Base-by-base conservation (phyloP, 2,329 filamentous ascomycete genomes). In the Aspergillus niger region DNA sequence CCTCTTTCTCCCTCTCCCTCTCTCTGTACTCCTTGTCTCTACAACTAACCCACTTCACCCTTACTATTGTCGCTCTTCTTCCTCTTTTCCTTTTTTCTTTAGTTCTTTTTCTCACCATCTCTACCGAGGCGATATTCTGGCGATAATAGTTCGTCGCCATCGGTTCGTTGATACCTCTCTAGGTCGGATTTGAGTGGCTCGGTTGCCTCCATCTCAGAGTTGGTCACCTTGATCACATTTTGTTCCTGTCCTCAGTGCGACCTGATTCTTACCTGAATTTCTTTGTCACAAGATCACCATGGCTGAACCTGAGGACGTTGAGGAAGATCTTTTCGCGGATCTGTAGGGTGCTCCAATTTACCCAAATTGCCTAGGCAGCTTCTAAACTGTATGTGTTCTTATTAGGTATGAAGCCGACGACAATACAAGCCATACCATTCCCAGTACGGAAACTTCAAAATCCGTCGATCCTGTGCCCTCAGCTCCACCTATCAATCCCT, bases 281-380 rank as follows among this genome's bases (percentile, higher is more conserved):
- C 38, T 41, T 51, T 51, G 28, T 50, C 54, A 5, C 39, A 49
- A 39, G 50, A 38, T 61, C 76, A 83, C 53, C 70, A 95, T 94
- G 91, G 87, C 91, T 51, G 91, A 95, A 72, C 82, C 85, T 56
- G 91, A 93, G 72, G 91, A 91, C 68, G 88, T 92, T 68, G 92
- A 97, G 69, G 93, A 97, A 73, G 92, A 97, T 84, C 90, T 97
- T 79, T 97, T 97, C 78, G 92, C 92, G 71, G 93, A 97, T 80
- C 86, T 97, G 92, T 97, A 82, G 80, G 91, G 56, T 38, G 51
- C 54, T 53, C 51, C 41, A 47, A 17, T n/a, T 15, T 17, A 32
- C 17, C 2, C 28, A 10, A 58, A 5, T 55, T 24, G n/a, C n/a
- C 49, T 36, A 22, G 8, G 8, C 47, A 49, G 39, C 26, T 47